A percentile compares a stretch with the other conserved stretches of the same genome.
Conservation (phyloP, 2,329 filamentous ascomycete species). For the Phyllosticta paracitricarpa region DNA sequence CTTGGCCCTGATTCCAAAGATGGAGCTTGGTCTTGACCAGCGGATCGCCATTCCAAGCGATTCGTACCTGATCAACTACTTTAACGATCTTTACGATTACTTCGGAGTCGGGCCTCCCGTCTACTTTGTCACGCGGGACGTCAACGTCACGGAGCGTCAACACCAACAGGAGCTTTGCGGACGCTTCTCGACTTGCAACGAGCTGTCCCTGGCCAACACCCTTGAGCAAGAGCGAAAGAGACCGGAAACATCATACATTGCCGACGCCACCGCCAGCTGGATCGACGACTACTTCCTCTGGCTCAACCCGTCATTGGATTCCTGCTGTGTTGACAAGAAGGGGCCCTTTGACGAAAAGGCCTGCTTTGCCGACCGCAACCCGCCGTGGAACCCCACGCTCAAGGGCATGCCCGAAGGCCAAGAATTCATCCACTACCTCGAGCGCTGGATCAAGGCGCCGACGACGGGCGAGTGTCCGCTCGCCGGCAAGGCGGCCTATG, state of each 20-base stretch:
- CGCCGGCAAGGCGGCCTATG: slow-evolving; percentile 79
- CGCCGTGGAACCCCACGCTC: slow-evolving; percentile 82
- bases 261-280: slow-evolving; percentile 86
- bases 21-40: slow-evolving; percentile 85
- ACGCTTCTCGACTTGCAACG: slow-evolving; percentile 79
- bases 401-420: slow-evolving; percentile 83
- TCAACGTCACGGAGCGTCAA: slow-evolving; percentile 65
- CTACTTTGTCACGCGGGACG: slow-evolving; percentile 80
- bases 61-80: slow-evolving; percentile 92
- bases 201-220: slow-evolving; percentile 75
- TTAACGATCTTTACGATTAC: slow-evolving; percentile 91
- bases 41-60: slow-evolving; percentile 87
- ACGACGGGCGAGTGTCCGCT: slow-evolving; percentile 79
- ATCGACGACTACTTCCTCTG: slow-evolving; percentile 93
- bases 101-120: slow-evolving; percentile 86
- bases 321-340: slow-evolving; percentile 58
- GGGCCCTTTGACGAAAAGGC: slow-evolving; percentile 28
- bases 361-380: slow-evolving; percentile 70
- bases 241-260: slow-evolving; percentile 75
- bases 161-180: slow-evolving; percentile 85
- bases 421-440: slow-evolving; percentile 81
- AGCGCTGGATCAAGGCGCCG: slow-evolving; percentile 71
- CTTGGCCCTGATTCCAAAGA: slow-evolving; percentile 71
- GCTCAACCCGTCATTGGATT: slow-evolving; percentile 73
- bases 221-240: slow-evolving; percentile 92